Evolutionary conservation across 306 rosid genomes (phyloP).

Genomic region (Cucurbita ficifolia): DNA sequence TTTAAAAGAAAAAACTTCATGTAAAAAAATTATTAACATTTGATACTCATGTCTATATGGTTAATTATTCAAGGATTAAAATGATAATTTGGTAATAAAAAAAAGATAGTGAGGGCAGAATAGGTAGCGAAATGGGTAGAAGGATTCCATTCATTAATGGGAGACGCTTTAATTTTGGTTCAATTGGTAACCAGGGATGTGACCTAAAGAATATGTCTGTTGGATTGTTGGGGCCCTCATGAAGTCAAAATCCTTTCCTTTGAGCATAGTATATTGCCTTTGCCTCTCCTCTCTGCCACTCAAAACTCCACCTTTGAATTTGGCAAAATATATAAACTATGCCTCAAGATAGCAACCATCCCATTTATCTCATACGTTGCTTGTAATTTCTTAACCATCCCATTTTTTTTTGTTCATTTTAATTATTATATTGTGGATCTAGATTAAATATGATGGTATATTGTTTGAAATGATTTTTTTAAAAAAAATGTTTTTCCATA

Average conservation of each 20-base stretch:
- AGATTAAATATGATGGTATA: too few species aligned
- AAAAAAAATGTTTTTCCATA: too few species aligned
- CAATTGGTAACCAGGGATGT: neutral
- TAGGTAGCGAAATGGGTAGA: neutral
- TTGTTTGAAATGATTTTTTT: neutral
- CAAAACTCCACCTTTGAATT: neutral
- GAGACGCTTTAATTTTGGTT: neutral
- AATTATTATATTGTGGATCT: neutral
- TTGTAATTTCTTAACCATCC: neutral
- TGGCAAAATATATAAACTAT: neutral
- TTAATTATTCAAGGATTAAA: neutral
- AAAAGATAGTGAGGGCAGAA: neutral
- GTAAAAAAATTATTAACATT: too few species aligned
- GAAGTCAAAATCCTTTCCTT: neutral
- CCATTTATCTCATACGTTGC: neutral
- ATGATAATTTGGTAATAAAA: neutral
- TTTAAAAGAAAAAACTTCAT: too few species aligned
- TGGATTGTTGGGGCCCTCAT: neutral
- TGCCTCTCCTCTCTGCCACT: neutral
- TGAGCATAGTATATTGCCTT: neutral
- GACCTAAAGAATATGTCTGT: neutral
- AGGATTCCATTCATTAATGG: conserved; percentile 1
- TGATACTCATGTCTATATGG: too few species aligned
- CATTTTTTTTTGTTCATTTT: neutral
- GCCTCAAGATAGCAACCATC: neutral